These are phyloP conservation scores for Candida xiaguanensis DNA, from an alignment of 805 yeast species.

Conservation along the genomic window DNA sequence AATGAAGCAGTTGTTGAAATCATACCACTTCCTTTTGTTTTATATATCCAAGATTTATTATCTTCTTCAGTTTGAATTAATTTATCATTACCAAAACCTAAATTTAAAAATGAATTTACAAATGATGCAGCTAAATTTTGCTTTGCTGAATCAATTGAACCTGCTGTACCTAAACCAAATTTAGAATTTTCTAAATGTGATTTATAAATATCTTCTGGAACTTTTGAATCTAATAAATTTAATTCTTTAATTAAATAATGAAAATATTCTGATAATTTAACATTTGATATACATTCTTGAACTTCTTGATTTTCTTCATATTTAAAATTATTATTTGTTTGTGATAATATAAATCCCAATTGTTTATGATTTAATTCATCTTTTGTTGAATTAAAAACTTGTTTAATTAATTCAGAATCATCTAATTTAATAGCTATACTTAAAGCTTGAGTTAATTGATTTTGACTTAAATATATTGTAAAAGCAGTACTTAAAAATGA, in stretches of 20 bases:
- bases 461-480: constrained; percentile 74
- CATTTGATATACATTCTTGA: constrained; percentile 81
- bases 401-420: constrained; percentile 68
- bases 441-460: constrained; percentile 84
- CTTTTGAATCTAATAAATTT: constrained; percentile 82
- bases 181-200: constrained; percentile 77
- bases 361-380: constrained; percentile 81
- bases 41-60: constrained; percentile 78
- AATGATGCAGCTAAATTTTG: constrained; percentile 94
- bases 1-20: constrained; percentile 85
- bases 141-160: constrained; percentile 76
- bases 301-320: constrained; percentile 62
- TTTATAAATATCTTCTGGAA: constrained; percentile 93
- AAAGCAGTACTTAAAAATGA: constrained; percentile 85
- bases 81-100: constrained; percentile 88
- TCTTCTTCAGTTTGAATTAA: constrained; percentile 71
- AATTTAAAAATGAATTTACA: constrained; percentile 85
- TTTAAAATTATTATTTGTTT: constrained; percentile 78
- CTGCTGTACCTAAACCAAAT: constrained; percentile 55
- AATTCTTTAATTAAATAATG: constrained; percentile 79
- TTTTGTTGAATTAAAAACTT: constrained; percentile 76
- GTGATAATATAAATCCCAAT: constrained; percentile 82
- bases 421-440: constrained; percentile 86
- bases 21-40: constrained; percentile 91
- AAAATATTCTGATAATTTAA: constrained; percentile 73